phyloP scores from a whole-genome alignment of 1,284 basidiomycete genomes.

The Moniliella sp. region DNA sequence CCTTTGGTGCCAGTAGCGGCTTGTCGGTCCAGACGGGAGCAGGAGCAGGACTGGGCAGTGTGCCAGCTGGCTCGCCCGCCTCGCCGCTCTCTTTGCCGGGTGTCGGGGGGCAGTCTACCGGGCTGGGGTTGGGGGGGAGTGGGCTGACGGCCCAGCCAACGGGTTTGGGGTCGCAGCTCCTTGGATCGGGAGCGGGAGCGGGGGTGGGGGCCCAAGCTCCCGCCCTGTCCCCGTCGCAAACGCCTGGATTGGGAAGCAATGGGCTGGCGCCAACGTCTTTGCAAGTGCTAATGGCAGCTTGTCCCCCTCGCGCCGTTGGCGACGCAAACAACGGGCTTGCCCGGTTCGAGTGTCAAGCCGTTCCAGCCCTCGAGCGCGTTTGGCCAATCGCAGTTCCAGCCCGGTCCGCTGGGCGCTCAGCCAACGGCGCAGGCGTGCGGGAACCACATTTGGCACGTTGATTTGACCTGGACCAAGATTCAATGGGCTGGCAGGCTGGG shows the following conservation, averaged over 20 bases:
- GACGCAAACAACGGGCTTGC: conserved; percentile 17
- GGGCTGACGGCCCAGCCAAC: not conserved
- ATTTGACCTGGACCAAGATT: too few relatives aligned
- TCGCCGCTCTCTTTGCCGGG: not conserved
- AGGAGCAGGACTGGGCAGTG: not conserved
- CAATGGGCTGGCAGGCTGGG: too few relatives aligned
- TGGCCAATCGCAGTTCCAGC: too few relatives aligned
- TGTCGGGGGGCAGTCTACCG: not conserved
- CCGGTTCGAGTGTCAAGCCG: conserved; percentile 15
- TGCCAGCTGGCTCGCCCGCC: not conserved
- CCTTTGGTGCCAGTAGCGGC: not conserved
- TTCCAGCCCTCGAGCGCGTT: conserved; percentile 26
- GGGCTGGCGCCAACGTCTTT: not conserved
- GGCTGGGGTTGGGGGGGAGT: not conserved
- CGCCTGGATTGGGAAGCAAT: not conserved
- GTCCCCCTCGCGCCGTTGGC: conserved; percentile 12
- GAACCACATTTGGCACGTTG: too few relatives aligned
- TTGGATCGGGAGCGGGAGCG: too few relatives aligned
- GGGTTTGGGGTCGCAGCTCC: not conserved
- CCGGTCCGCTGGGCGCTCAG: too few relatives aligned
- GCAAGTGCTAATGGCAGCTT: conserved; percentile 5
- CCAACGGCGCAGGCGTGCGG: too few relatives aligned
- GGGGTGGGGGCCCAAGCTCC: too few relatives aligned
- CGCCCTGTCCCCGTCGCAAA: too few relatives aligned
- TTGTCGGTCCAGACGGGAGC: not conserved